These are phyloP conservation scores for Pseudofabraea citricarpa DNA, from an alignment of 2,329 filamentous ascomycete species.

Conservation along the genomic window DNA sequence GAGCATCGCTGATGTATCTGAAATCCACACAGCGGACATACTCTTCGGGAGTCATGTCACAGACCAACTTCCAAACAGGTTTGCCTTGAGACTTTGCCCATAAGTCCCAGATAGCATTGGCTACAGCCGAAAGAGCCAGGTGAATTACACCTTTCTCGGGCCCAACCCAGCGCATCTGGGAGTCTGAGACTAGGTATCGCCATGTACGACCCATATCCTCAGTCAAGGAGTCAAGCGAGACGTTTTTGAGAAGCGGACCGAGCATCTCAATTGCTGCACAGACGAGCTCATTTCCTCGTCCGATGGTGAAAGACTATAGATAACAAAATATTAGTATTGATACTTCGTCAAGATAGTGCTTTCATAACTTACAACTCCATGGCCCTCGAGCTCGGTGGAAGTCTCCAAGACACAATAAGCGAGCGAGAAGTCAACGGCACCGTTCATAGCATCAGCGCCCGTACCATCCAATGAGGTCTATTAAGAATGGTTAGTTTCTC, in stretches of 20 bases:
- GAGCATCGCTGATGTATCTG: slow-evolving; percentile 89
- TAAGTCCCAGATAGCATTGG: slow-evolving; percentile 93
- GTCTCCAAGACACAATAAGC: slow-evolving; percentile 85
- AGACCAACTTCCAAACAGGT: slow-evolving; percentile 86
- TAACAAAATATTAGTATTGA: too few species aligned
- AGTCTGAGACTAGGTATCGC: slow-evolving; percentile 88
- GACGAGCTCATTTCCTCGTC: slow-evolving; percentile 88
- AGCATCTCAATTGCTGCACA: slow-evolving; percentile 79
- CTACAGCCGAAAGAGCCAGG: slow-evolving; percentile 80
- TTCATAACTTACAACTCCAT: not conserved
- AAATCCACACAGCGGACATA: slow-evolving; percentile 89
- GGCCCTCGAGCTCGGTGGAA: slow-evolving; percentile 54
- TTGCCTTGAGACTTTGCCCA: slow-evolving; percentile 85
- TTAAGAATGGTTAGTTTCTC: not conserved
- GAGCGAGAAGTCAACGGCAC: slow-evolving; percentile 65
- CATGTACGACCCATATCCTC: slow-evolving; percentile 83
- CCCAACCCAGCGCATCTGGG: slow-evolving; percentile 87
- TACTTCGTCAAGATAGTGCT: too few species aligned
- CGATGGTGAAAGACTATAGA: slow-evolving; percentile 72
- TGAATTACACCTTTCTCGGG: slow-evolving; percentile 94
- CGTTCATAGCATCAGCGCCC: slow-evolving; percentile 18
- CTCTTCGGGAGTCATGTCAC: slow-evolving; percentile 85
- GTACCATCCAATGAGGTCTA: slow-evolving; percentile 6
- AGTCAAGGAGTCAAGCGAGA: slow-evolving; percentile 72
- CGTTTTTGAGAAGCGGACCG: slow-evolving; percentile 69